Percentiles rank a stretch among this genome's conserved stretches.
Conservation (phyloP, 306 rosid species). For the Prosopis cineraria region DNA sequence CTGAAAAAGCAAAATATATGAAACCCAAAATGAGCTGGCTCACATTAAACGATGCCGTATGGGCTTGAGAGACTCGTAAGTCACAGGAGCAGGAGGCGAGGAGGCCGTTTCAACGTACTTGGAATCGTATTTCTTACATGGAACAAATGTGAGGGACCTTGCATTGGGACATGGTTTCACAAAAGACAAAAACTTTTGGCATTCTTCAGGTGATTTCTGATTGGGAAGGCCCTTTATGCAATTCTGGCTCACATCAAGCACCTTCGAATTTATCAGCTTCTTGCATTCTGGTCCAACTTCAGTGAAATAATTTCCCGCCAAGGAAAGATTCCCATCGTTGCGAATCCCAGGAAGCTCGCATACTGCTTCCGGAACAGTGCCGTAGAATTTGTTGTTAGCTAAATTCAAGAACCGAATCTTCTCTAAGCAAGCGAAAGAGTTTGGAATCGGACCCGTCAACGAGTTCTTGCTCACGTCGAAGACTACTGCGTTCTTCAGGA, state of each 20-base stretch:
- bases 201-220: slow-evolving; percentile 39
- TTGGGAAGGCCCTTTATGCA: slow-evolving; percentile 55
- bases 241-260: slow-evolving; percentile 50
- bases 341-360: slow-evolving; percentile 49
- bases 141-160: slow-evolving; percentile 30
- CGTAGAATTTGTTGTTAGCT: slow-evolving; percentile 47
- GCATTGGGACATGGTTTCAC: slow-evolving; percentile 35
- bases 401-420: slow-evolving; percentile 43
- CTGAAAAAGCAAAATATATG: background rate
- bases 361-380: slow-evolving; percentile 55
- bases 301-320: slow-evolving; percentile 56
- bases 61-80: slow-evolving; percentile 35
- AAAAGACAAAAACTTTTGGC: slow-evolving; percentile 29
- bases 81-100: slow-evolving; percentile 25
- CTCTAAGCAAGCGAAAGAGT: slow-evolving; percentile 58
- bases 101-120: background rate
- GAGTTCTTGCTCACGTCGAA: slow-evolving; percentile 55
- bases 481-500: slow-evolving; percentile 39
- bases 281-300: slow-evolving; percentile 59
- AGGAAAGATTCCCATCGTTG: slow-evolving; percentile 28
- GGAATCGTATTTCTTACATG: slow-evolving; percentile 35
- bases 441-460: slow-evolving; percentile 64
- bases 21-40: background rate
- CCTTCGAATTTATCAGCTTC: slow-evolving; percentile 46
- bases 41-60: slow-evolving; percentile 18